Base-by-base conservation (phyloP, 371 early-diverging fungal genomes). In the Mycotypha africana region DNA sequence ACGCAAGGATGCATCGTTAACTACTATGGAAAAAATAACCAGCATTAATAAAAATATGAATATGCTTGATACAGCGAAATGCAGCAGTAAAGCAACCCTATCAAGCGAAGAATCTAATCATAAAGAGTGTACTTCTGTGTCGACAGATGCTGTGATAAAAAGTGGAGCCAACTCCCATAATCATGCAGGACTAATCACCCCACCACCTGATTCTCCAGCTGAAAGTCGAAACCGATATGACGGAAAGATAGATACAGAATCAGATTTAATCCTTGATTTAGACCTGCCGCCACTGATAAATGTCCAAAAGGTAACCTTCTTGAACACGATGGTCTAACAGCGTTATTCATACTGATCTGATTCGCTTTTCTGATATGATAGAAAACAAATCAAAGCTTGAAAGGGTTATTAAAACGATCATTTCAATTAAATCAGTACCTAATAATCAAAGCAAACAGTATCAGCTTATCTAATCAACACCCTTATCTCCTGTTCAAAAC, bases 331-430 rank as follows among this genome's bases (percentile, higher is more conserved):
- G n/a, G n/a, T n/a, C n/a, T n/a, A n/a, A n/a, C n/a, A n/a, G n/a
- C n/a, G n/a, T n/a, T n/a, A n/a, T n/a, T n/a, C n/a, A n/a, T n/a
- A n/a, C n/a, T n/a, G n/a, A n/a, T n/a, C n/a, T n/a, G n/a, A n/a
- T 28, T 6, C 12, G 30, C 30, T 28, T 16, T 37, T 34, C 12
- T 24, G 24, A 25, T 20, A 12, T 47, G n/a, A 23, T 23, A 57
- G 58, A 51, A 51, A 52, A 25, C 45, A 4, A n/a, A n/a, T n/a
- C 52, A 38, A n/a, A 51, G 52, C 20, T n/a, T 57, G 14, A 57
- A 51, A 37, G 52, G 52, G 4, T 26, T 58, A 7, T 33, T 51
- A 14, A 58, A 44, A 30, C 9, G 53, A 47, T 38, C 38, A 0
- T 48, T 40, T 30, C 43, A 47, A 12, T 17, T 58, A 33, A 52